Evolutionary conservation across 2,329 filamentous ascomycete species (phyloP).

Genomic region (Fusarium caatingaense): DNA sequence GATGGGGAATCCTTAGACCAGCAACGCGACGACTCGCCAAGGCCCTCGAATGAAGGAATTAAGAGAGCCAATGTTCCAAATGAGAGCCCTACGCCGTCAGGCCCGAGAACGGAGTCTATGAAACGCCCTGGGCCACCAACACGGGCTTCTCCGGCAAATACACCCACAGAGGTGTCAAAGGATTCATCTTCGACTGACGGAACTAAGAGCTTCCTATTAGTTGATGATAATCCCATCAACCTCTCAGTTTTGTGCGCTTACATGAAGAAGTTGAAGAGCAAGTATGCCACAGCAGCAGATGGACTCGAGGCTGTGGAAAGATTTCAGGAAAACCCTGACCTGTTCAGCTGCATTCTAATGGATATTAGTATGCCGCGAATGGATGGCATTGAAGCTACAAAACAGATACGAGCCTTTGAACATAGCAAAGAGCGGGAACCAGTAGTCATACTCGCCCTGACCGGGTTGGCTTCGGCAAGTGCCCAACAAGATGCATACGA

Average conservation of each 20-base stretch:
- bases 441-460: constrained; percentile 63
- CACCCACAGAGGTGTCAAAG: background rate
- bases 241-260: constrained; percentile 42
- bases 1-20: background rate
- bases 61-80: background rate
- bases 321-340: constrained; percentile 40
- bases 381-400: constrained; percentile 62
- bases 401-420: constrained; percentile 62
- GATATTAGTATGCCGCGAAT: constrained; percentile 70
- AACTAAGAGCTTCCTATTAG: constrained; percentile 32
- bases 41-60: background rate
- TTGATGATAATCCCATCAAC: constrained; percentile 42
- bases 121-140: constrained; percentile 12
- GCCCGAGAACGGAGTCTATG: background rate
- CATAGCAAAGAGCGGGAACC: constrained; percentile 54
- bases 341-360: constrained; percentile 52
- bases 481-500: constrained; percentile 64
- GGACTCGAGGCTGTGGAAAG: constrained; percentile 51
- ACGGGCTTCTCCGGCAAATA: background rate
- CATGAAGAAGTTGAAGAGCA: constrained; percentile 50
- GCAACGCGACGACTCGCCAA: background rate
- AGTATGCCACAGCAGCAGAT: constrained; percentile 48
- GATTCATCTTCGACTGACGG: background rate
- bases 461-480: constrained; percentile 61
- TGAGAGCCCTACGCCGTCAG: background rate